phyloP scores from a whole-genome alignment of 768 basidiomycete genomes.

The Lactarius psammicola region DNA sequence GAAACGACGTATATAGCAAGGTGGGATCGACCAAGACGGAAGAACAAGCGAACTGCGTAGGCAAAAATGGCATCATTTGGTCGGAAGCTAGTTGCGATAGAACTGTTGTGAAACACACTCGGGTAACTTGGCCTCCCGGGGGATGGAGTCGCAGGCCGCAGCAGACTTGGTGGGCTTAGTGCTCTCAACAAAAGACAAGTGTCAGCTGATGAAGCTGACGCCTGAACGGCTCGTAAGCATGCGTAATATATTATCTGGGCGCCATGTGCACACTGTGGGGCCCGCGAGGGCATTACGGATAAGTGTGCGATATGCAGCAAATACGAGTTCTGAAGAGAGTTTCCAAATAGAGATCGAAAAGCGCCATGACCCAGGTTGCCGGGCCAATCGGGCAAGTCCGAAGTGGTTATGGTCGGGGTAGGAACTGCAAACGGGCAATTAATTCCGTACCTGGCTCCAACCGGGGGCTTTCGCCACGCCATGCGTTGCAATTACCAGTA shows the following conservation, averaged over 20 bases:
- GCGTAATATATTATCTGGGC: constrained; percentile 7
- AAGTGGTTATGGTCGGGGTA: not conserved
- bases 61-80: not conserved
- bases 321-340: constrained; percentile 9
- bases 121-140: not conserved
- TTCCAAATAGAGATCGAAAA: constrained; percentile 13
- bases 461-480: constrained; percentile 11
- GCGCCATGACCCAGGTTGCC: constrained; percentile 4
- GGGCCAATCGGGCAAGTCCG: constrained; percentile 6
- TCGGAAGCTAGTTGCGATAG: constrained; percentile 1
- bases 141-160: constrained; percentile 1
- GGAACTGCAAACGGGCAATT: not conserved
- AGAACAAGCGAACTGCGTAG: not conserved
- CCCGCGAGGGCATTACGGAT: constrained; percentile 7
- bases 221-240: constrained; percentile 5
- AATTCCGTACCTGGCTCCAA: not conserved
- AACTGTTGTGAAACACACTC: not conserved
- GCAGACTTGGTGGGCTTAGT: not conserved
- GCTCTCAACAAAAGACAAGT: not conserved
- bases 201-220: constrained; percentile 21
- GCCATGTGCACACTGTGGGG: constrained; percentile 13
- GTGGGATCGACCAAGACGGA: not conserved
- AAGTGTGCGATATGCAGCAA: constrained; percentile 3
- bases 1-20: not conserved
- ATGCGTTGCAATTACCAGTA: constrained; percentile 1